Conservation (phyloP, 495 filamentous ascomycete genomes). For the Haplographium delicatum region DNA sequence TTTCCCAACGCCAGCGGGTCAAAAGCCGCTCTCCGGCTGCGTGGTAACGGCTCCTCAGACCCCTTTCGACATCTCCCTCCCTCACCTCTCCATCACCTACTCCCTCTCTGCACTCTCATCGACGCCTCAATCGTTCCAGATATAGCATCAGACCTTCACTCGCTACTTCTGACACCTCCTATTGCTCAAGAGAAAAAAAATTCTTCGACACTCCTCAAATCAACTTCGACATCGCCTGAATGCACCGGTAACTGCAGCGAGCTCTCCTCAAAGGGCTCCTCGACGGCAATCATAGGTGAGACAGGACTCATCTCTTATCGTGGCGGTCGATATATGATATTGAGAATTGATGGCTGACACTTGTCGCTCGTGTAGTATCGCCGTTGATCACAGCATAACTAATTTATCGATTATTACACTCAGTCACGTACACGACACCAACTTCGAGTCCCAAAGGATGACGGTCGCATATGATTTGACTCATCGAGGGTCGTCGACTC, state of each 20-base stretch:
- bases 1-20: slow-evolving; percentile 18
- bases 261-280: slow-evolving; percentile 24
- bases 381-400: slow-evolving; percentile 10
- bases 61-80: slow-evolving; percentile 9
- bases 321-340: slow-evolving; percentile 5
- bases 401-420: no score
- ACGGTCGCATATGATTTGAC: slow-evolving; percentile 60
- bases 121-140: slow-evolving; percentile 11
- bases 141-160: slow-evolving; percentile 7
- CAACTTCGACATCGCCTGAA: slow-evolving; percentile 20
- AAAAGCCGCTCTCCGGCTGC: slow-evolving; percentile 19
- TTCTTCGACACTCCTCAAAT: slow-evolving; percentile 7
- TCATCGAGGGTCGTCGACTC: slow-evolving; percentile 44
- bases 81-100: slow-evolving; percentile 4
- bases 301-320: neutral
- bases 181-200: no score
- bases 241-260: slow-evolving; percentile 22
- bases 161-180: slow-evolving; percentile 6
- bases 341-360: slow-evolving; percentile 6
- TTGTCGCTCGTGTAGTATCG: slow-evolving; percentile 10
- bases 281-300: slow-evolving; percentile 16
- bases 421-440: no score
- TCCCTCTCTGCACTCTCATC: neutral
- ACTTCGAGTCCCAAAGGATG: slow-evolving; percentile 44
- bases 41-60: slow-evolving; percentile 18